Conservation (phyloP, 208 protist species). For the Trypanosoma platydactyli region DNA sequence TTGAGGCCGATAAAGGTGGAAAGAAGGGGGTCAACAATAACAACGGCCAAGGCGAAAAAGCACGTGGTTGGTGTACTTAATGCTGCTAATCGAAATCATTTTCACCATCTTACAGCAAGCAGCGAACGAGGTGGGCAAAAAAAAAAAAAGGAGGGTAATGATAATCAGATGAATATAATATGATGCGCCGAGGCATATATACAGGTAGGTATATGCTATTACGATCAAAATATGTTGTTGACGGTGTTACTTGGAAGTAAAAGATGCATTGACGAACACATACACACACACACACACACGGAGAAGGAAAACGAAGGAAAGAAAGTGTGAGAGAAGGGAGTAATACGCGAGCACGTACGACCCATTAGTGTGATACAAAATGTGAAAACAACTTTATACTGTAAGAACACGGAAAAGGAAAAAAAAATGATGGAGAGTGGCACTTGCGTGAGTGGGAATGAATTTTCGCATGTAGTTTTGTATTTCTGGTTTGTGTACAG, state of each 20-base stretch:
- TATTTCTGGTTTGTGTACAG: background rate
- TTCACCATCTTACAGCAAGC: too few relatives aligned
- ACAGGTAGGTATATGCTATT: too few relatives aligned
- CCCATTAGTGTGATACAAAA: background rate
- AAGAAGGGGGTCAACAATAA: too few relatives aligned
- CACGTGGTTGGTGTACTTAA: too few relatives aligned
- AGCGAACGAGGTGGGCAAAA: conserved; percentile 12
- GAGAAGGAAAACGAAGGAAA: conserved; percentile 2
- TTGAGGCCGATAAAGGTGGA: too few relatives aligned
- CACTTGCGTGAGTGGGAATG: background rate
- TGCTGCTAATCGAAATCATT: too few relatives aligned
- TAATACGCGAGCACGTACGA: too few relatives aligned
- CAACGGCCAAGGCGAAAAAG: too few relatives aligned
- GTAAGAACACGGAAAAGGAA: background rate
- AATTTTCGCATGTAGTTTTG: background rate
- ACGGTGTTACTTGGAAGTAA: background rate
- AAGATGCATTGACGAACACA: conserved; percentile 8
- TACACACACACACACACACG: too few relatives aligned
- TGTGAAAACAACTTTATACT: background rate
- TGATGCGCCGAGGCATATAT: too few relatives aligned
- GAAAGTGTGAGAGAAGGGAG: background rate
- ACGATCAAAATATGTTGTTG: too few relatives aligned
- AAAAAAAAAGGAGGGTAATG: conserved; percentile 10
- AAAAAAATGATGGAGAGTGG: conserved; percentile 4
- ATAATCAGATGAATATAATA: too few relatives aligned